Evolutionary conservation across 2,329 filamentous ascomycete species (phyloP).

Genomic region (Amylocarpus encephaloides): DNA sequence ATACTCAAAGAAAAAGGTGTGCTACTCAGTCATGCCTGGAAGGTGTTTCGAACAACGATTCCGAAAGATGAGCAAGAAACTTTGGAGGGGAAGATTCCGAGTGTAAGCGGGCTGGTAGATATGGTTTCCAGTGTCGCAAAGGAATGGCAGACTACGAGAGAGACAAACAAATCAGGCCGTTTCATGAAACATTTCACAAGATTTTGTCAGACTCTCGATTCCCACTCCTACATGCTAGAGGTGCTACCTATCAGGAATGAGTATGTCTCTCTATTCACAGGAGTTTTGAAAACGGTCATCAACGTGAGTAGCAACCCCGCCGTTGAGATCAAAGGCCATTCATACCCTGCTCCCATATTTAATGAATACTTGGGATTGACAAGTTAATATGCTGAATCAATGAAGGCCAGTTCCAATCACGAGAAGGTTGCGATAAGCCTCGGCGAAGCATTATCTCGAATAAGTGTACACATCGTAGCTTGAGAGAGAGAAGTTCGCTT

Average conservation of each 20-base stretch:
- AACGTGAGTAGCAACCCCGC: constrained; percentile 23
- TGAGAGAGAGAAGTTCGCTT: constrained; percentile 18
- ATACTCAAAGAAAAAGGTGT: neutral
- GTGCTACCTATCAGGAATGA: constrained; percentile 20
- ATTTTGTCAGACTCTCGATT: constrained; percentile 14
- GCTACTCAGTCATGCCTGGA: constrained; percentile 10
- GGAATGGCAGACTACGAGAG: constrained; percentile 15
- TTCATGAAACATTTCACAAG: constrained; percentile 15
- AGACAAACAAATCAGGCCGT: constrained; percentile 10
- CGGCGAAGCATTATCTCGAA: constrained; percentile 16
- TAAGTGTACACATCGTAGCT: constrained; percentile 19
- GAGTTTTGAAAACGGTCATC: constrained; percentile 17
- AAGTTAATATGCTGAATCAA: constrained; percentile 1
- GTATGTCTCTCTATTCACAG: constrained; percentile 23
- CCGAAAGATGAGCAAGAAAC: constrained; percentile 13
- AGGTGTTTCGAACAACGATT: constrained; percentile 8
- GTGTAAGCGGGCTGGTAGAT: constrained; percentile 12
- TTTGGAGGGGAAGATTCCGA: constrained; percentile 11
- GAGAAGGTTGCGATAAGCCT: constrained; percentile 21
- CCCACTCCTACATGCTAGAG: constrained; percentile 18
- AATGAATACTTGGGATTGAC: too few species aligned
- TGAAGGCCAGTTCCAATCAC: constrained; percentile 18
- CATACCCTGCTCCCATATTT: too few species aligned
- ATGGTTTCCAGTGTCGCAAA: constrained; percentile 13
- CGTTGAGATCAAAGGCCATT: too few species aligned